Conservation (phyloP, 2,329 filamentous ascomycete species). For the Fusarium hostae region DNA sequence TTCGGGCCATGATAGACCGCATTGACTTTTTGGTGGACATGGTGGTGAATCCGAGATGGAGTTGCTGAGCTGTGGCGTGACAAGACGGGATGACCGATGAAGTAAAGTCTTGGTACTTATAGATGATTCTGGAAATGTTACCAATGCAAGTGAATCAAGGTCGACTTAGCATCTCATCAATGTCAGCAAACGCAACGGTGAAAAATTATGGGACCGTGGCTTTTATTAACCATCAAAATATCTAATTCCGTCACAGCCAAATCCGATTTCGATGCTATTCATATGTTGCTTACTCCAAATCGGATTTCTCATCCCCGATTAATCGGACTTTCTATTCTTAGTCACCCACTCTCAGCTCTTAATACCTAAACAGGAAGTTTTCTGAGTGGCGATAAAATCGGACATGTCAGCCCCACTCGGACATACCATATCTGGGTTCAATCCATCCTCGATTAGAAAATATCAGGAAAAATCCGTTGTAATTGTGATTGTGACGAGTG, state of each 20-base stretch:
- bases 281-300: background rate
- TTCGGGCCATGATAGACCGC: background rate
- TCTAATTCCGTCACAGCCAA: background rate
- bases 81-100: background rate
- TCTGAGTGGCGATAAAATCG: background rate
- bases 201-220: background rate
- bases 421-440: background rate
- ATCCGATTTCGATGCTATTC: background rate
- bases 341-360: background rate
- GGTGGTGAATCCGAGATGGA: background rate
- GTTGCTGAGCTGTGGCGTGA: rapidly evolving
- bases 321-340: background rate
- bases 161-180: background rate
- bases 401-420: background rate
- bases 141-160: background rate
- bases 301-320: background rate
- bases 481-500: background rate
- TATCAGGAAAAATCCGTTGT: background rate
- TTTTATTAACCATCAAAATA: background rate
- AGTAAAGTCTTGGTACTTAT: background rate
- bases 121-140: background rate
- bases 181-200: background rate
- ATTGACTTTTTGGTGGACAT: background rate
- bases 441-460: background rate
- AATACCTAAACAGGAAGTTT: background rate